These are phyloP conservation scores for Pestalotiopsis sp. DNA, from an alignment of 2,329 filamentous ascomycete genomes.

Conservation along the genomic window DNA sequence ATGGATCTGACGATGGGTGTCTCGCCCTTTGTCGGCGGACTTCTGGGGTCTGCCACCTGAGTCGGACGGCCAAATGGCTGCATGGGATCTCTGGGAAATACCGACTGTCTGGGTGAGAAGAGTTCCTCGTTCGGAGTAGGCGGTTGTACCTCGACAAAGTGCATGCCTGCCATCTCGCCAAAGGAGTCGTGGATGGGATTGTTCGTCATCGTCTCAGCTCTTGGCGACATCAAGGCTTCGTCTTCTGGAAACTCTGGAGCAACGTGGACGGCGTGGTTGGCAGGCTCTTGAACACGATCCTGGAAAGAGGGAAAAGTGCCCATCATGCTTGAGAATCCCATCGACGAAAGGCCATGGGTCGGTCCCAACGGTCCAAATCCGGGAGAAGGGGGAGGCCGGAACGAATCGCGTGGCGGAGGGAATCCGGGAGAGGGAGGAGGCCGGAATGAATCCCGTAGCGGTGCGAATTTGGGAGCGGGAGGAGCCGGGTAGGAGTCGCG, in stretches of 20 bases:
- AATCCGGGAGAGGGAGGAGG: constrained; percentile 29
- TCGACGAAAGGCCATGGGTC: constrained; percentile 33
- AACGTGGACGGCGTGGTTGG: constrained; percentile 37
- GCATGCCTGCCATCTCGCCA: constrained; percentile 47
- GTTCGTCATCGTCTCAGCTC: constrained; percentile 71
- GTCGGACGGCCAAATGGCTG: constrained; percentile 52
- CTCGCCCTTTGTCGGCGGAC: constrained; percentile 73
- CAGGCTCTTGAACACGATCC: constrained; percentile 17
- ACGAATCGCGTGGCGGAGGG: constrained; percentile 25
- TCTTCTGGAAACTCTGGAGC: constrained; percentile 41
- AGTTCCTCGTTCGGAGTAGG: constrained; percentile 53
- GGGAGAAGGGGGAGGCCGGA: constrained; percentile 44
- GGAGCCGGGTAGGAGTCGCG: constrained; percentile 35
- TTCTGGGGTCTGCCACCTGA: constrained; percentile 66
- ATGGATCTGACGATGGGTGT: constrained; percentile 78
- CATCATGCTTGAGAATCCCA: constrained; percentile 45
- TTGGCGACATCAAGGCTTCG: constrained; percentile 68
- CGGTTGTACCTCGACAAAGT: constrained; percentile 50
- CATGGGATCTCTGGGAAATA: constrained; percentile 57
- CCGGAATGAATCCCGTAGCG: constrained; percentile 25
- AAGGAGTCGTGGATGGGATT: constrained; percentile 60
- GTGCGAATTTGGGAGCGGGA: constrained; percentile 46
- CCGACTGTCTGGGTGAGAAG: constrained; percentile 54
- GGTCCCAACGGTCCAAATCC: constrained; percentile 45
- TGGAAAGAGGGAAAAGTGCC: constrained; percentile 17